Evolutionary conservation across 1,284 basidiomycete species (phyloP).

Genomic region (Leucoagaricus sp.): DNA sequence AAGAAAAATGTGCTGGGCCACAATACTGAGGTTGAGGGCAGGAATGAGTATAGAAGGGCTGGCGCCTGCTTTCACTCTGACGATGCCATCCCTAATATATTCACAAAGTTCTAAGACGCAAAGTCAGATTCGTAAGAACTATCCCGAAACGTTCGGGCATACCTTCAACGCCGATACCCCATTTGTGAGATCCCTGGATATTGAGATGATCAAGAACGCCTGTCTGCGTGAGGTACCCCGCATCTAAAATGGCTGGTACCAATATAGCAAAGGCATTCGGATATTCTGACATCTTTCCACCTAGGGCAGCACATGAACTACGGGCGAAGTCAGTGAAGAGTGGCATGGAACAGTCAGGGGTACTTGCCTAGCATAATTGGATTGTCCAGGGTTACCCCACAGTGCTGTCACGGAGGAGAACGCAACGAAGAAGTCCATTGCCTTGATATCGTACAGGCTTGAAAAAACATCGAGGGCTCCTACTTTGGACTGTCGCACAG

Average conservation of each 20-base stretch:
- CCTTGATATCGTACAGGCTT: slow-evolving; percentile 20
- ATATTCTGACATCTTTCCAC: slow-evolving; percentile 27
- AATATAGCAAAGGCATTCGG: slow-evolving; percentile 39
- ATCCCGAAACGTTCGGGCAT: not conserved
- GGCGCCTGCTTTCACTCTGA: slow-evolving; percentile 18
- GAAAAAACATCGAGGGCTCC: slow-evolving; percentile 29
- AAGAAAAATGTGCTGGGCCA: slow-evolving; percentile 7
- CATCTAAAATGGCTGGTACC: slow-evolving; percentile 33
- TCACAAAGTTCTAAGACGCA: slow-evolving; percentile 31
- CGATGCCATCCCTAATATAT: slow-evolving; percentile 27
- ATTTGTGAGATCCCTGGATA: slow-evolving; percentile 15
- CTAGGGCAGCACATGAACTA: slow-evolving; percentile 39
- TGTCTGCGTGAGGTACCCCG: slow-evolving; percentile 21
- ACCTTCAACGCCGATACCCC: slow-evolving; percentile 34
- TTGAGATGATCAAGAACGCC: slow-evolving; percentile 11
- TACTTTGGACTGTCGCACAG: slow-evolving; percentile 31
- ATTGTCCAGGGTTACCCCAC: slow-evolving; percentile 41
- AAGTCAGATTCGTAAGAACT: not conserved
- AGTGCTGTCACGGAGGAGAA: slow-evolving; percentile 37
- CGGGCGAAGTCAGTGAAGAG: slow-evolving; percentile 1
- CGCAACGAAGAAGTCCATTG: slow-evolving; percentile 38
- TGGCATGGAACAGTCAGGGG: not conserved
- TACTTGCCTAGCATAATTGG: slow-evolving; percentile 39
- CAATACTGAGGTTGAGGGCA: slow-evolving; percentile 19
- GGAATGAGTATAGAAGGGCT: slow-evolving; percentile 24